Evolutionary conservation across 192 early-diverging fungal species (phyloP), one percentile per base, ranked within the genome.

Genomic region (Thamnidium elegans): DNA sequence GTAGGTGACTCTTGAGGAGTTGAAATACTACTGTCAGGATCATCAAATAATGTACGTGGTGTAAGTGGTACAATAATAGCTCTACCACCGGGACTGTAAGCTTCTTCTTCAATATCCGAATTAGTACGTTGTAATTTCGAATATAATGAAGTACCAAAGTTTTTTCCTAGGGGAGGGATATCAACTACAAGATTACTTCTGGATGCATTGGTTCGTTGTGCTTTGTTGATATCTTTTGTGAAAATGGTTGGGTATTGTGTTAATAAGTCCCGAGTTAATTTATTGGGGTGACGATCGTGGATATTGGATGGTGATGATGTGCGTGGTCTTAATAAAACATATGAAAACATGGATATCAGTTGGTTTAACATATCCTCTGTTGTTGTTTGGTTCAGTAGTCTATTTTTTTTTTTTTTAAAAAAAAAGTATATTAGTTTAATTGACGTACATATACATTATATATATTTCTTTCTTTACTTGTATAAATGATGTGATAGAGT

Each of bases 201-300:
- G 26, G 15, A 30, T 6, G 26, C 42, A 10, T 23, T 2, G 14
- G 53, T 32, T 21, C 55, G 31, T 39, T 11, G 31, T 20, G 17
- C 31, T 34, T 1, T 54, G 20, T 59, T 62, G 5, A 54, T 55
- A 15, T 52, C 45, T 19, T 52, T 54, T 7, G 69, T 64, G 61
- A 80, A 80, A 34, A 80, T 72, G 50, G 62, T 61, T 34, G 75
- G 71, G 15, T 70, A 72, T 59, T 72, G 70, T 34, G 69, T 71
- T 26, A 80, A 56, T 56, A 81, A 66, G 17, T 83, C 81, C 10
- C 73, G 66, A 50, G 80, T 60, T 52, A 83, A 67, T 14, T 77
- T 59, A 23, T 73, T 75, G 15, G 77, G 74, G 20, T 80, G 79
- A 31, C 74, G 76, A 31, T 83, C 81, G 39, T 76, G 71, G 19